Evolutionary conservation across 306 rosid species (phyloP), one percentile per base, ranked within the genome.

Genomic region (Aeschynomene evenia): DNA sequence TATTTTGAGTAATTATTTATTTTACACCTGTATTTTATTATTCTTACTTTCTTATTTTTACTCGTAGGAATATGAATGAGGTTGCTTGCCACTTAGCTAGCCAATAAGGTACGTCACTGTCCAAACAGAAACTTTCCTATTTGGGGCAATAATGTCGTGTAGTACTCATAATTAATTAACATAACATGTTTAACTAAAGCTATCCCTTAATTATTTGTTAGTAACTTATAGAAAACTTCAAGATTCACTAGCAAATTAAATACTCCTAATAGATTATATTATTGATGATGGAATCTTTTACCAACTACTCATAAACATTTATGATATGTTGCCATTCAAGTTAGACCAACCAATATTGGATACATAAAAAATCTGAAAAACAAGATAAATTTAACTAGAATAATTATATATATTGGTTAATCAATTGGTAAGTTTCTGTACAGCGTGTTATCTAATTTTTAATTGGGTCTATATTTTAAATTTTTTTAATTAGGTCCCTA

Each of bases 51-150:
- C 64, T 55, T 36, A 63, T 23, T 64, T 33, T 58, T 1, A 34
- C 73, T 46, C 60, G 23, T 61, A 80, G 74, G 53, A 69, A 53
- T 75, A 71, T 59, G 57, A 71, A 65, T 51, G 54, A 34, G 14
- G 56, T 20, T 72, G 82, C 72, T 65, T 0, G 34, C 72, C 80
- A 70, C 73, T 63, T 66, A 22, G 65, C 78, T 46, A 24, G 13
- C 80, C 81, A 59, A 53, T 40, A 2, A 50, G 43, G 15, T 56
- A 65, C 52, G 37, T 59, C 26, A 76, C 75, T 53, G 37, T 52
- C 69, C 72, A 24, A 37, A 67, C 59, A 24, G n/a, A 26, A 61
- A 56, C 82, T 68, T 72, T 77, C 77, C 76, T 55, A 29, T 77
- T 73, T 61, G 28, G 65, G 24, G 5, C 34, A 81, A 81, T 68